Percentiles rank a stretch among this genome's conserved stretches.
Conservation (phyloP, 345 rosid genomes). For the Geranium rotundifolium region DNA sequence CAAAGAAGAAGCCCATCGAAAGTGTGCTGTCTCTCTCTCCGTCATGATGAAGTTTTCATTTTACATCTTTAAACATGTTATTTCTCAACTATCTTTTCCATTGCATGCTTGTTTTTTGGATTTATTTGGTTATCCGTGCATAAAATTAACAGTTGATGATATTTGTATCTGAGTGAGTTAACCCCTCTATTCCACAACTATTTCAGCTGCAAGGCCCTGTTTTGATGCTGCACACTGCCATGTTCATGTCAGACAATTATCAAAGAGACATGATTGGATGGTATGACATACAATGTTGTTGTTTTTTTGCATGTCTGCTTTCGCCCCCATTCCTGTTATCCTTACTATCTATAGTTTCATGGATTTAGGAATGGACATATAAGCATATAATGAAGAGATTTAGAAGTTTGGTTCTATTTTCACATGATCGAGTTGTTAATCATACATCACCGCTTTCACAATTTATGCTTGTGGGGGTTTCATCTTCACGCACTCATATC, state of each 20-base stretch:
- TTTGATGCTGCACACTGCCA: background rate
- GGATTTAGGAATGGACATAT: too few species aligned
- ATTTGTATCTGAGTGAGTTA: background rate
- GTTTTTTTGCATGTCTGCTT: background rate
- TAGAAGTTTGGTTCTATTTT: background rate
- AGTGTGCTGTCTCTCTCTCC: background rate
- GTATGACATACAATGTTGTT: background rate
- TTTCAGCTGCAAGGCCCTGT: background rate
- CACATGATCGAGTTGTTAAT: background rate
- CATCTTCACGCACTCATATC: background rate
- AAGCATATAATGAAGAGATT: background rate
- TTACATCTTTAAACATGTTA: background rate
- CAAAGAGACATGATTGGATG: background rate
- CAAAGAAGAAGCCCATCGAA: background rate
- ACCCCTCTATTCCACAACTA: background rate
- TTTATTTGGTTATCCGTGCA: too few species aligned
- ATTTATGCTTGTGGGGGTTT: background rate
- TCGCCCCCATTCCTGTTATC: background rate
- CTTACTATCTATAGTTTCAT: too few species aligned
- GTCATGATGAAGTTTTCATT: background rate
- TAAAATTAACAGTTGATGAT: too few species aligned
- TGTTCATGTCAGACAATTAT: background rate
- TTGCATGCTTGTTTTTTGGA: too few species aligned
- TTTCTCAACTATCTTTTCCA: too few species aligned
- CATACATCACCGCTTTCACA: background rate